Base-by-base conservation (phyloP, 148 eudicot species). In the Fagopyrum tataricum region DNA sequence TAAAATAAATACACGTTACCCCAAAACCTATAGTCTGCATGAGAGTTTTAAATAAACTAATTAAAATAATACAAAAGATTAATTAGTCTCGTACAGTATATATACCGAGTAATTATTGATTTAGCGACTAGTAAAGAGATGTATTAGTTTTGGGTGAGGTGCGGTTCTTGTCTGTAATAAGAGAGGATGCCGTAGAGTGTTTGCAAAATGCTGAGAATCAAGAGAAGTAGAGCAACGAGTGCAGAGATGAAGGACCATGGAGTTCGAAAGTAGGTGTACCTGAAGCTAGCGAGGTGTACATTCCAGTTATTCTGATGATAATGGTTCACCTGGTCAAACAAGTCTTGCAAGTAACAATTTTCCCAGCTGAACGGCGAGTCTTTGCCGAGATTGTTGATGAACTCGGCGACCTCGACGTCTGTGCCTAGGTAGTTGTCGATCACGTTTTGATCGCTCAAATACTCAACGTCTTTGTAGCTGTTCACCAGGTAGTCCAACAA, bases 191-290 rank as follows among this genome's bases (percentile, higher is more conserved):
- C 53, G 49, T 70, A 87, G 41, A 40, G 46, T 1, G 89, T 79
- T 76, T 88, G 91, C 31, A 75, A 24, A 10, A 85, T 71, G 4
- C 87, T 73, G 2, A 84, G 75, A 48, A 82, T 37, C 23, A 88
- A 74, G 20, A 88, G 75, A 3, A 86, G 37, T 2, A 81, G 51
- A 1, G 92, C 92, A 3, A 89, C 89, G 39, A 88, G 14, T 0
- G 85, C 87, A 0, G 92, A 88, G 7, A 88, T 76, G 26, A 88
- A 84, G 4, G 87, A 84, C 92, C 92, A 88, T 0, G 92, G 89
- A 6, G 86, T 79, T 9, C 56, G 61, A 61, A 86, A 88, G 53
- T 88, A 88, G 23, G 84, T 86, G 61, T 84, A 79, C 84, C 47
- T 72, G 20, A 86, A 82, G 23, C 81, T 71, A 23, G 89, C 92